Percentiles rank a stretch among this genome's conserved stretches.
These are phyloP conservation scores for Talaromyces funiculosus DNA, from an alignment of 2,329 filamentous ascomycete species.

Conservation along the genomic window DNA sequence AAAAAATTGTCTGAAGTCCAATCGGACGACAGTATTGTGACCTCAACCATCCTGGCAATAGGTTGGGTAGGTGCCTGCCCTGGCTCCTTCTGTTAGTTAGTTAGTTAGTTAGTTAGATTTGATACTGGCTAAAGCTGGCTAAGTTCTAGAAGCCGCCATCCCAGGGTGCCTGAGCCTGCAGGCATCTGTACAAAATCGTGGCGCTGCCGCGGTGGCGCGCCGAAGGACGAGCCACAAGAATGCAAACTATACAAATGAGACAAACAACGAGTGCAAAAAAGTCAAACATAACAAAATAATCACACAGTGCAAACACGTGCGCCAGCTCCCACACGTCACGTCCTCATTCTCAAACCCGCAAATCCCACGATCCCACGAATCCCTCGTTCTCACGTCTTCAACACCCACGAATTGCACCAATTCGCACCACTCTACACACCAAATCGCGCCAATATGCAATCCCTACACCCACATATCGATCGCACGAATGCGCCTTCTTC, in stretches of 20 bases:
- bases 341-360: background rate
- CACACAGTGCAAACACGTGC: background rate
- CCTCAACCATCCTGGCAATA: no score
- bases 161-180: background rate
- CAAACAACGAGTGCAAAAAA: background rate
- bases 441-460: background rate
- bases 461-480: background rate
- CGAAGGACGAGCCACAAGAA: background rate
- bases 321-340: background rate
- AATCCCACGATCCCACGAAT: background rate
- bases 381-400: no score
- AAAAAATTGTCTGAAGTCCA: no score
- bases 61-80: no score
- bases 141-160: background rate
- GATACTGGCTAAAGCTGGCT: background rate
- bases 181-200: background rate
- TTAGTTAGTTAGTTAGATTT: no score
- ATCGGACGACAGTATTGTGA: no score
- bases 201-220: background rate
- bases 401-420: no score
- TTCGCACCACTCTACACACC: background rate
- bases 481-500: no score
- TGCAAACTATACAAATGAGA: background rate
- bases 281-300: background rate
- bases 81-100: no score